Base-by-base conservation (phyloP, 441 rosid species). In the Dalechampia spathulata region DNA sequence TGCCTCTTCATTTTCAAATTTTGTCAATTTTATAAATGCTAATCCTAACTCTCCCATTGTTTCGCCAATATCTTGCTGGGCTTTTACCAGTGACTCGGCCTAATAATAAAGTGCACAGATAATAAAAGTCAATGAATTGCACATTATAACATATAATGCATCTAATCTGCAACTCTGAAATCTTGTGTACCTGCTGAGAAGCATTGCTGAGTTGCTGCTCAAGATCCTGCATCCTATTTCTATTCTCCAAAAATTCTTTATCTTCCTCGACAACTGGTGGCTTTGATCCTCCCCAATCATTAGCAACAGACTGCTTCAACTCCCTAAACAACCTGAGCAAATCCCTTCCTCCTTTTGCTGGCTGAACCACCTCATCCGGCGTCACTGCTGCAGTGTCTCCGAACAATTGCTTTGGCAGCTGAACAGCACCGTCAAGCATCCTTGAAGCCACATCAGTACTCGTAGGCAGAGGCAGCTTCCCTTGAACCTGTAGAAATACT, bases 11-110 rank as follows among this genome's bases (percentile, higher is more conserved):
- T 80, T 86, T 78, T 90, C 95, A 62, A 86, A 90, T 68, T 86
- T 90, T 0, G 93, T 79, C 68, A 86, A 64, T 69, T 90, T 90
- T 66, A 90, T 81, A 57, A 90, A 86, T 9, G 93, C 83, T 66
- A 84, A 63, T 34, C 97, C 93, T 39, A 90, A 57, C 60, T 81
- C 95, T 52, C 93, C 95, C 87, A 84, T 79, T 34, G 97, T 86
- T 61, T 86, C 97, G 36, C 97, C 93, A 85, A 84, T 83, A 75
- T 86, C 97, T 79, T 90, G 93, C 58, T 86, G 95, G 36, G 90
- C 85, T 75, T 90, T 84, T 28, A 90, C 97, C 45, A 90, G 75
- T 11, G 81, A 51, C 67, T 85, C 95, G 20, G 95, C 97, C 95
- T 90, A 71, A 55, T 62, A 57, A 64, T 2, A 53, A 41, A 37